Conservation (phyloP, 2,329 filamentous ascomycete genomes). For the Tolypocladium sp. region DNA sequence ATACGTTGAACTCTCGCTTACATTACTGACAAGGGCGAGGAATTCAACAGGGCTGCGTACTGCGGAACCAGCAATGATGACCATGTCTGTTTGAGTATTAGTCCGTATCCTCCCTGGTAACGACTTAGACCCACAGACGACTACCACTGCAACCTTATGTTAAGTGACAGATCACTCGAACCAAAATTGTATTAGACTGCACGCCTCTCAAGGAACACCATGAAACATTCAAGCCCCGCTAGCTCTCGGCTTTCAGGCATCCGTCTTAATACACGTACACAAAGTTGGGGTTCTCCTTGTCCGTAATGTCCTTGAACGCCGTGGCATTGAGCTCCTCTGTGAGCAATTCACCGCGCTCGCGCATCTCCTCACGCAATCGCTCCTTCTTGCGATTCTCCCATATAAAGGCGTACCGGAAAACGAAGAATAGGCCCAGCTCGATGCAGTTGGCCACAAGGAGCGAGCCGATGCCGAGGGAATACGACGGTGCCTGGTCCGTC, state of each 20-base stretch:
- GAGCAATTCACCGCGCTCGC: conserved; percentile 12
- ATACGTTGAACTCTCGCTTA: too few relatives aligned
- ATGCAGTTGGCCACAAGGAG: conserved; percentile 31
- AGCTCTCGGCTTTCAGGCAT: background rate
- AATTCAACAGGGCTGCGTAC: too few relatives aligned
- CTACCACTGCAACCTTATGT: too few relatives aligned
- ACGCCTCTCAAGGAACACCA: too few relatives aligned
- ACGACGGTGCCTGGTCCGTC: conserved; percentile 35
- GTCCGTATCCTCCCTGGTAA: too few relatives aligned
- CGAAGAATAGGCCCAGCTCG: conserved; percentile 27
- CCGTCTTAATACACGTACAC: conserved; percentile 25
- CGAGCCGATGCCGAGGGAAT: conserved; percentile 29
- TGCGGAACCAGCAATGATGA: too few relatives aligned
- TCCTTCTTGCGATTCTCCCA: conserved; percentile 31
- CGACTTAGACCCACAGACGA: too few relatives aligned
- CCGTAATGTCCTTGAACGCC: conserved; percentile 31
- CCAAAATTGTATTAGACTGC: too few relatives aligned
- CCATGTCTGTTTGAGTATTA: too few relatives aligned
- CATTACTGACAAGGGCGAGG: too few relatives aligned
- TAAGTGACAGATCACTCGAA: too few relatives aligned
- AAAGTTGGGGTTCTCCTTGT: conserved; percentile 33
- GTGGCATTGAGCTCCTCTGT: conserved; percentile 24
- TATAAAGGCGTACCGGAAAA: conserved; percentile 26
- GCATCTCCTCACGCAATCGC: conserved; percentile 19
- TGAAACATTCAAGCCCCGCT: background rate